Evolutionary conservation across 1,284 basidiomycete species (phyloP), one percentile per base, ranked within the genome.

Genomic region (Hypsizygus ulmarius): DNA sequence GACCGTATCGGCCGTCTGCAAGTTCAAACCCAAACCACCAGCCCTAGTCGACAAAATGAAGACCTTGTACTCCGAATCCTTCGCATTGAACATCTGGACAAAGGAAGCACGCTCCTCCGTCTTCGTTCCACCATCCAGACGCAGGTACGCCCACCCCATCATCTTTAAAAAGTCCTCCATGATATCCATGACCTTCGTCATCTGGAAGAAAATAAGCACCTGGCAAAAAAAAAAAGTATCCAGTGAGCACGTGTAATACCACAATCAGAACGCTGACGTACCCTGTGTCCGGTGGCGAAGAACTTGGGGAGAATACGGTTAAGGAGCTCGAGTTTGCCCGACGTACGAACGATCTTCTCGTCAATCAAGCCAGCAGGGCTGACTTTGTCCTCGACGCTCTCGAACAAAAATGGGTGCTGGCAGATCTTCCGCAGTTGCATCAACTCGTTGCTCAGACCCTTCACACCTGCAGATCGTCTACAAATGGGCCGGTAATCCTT

Each of bases 361-460:
- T 95, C 90, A 39, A 89, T 80, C 55, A 85, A 77, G 29, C 89
- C 87, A 43, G 78, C 74, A 1, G 91, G 91, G 67, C 91, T 94
- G 65, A 97, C 83, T 59, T 85, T 90, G 63, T 93, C 84, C 68
- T 99, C 97, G 51, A 98, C 95, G 57, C 90, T 92, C 56, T 94
- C 88, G 67, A 99, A 98, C 51, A 97, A 78, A 78, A 93, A 97
- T 3, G 94, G 94, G 68, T 97, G 94, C 65, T 99, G 97, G 71
- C 96, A 98, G 54, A 99, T 98, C 77, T 99, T 99, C 55, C 96
- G 86, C 44, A 99, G 78, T 71, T 99, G 96, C 96, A 99, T 99
- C 47, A 99, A 84, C 67, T 97, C 94, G 61, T 99, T 99, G 68
- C 94, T 96, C 47, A 99, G 72, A 55, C 89, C 90, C 59, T 90